Evolutionary conservation across 2,329 filamentous ascomycete species (phyloP).

Genomic region (Aspergillus ochraceoroseus): DNA sequence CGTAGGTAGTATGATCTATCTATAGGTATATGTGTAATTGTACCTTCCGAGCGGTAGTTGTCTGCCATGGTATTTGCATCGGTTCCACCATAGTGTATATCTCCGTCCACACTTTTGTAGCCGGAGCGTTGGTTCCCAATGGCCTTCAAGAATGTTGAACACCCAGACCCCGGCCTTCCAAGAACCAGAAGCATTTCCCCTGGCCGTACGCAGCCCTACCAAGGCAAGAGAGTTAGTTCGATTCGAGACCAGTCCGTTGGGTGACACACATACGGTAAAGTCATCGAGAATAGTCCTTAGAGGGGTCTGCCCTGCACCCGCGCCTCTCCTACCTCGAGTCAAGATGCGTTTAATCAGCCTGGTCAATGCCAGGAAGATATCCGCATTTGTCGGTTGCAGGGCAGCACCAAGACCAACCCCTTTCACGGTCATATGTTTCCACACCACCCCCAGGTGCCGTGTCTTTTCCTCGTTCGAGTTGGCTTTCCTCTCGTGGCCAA

Average conservation of each 20-base stretch:
- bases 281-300: conserved; percentile 63
- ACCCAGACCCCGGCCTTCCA: conserved; percentile 47
- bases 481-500: conserved; percentile 59
- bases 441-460: conserved; percentile 64
- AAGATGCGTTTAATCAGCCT: conserved; percentile 47
- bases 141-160: conserved; percentile 80
- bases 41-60: conserved; percentile 45
- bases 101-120: conserved; percentile 56
- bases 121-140: conserved; percentile 63
- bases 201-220: conserved; percentile 40
- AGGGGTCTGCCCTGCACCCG: conserved; percentile 35
- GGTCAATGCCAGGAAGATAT: conserved; percentile 51
- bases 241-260: not conserved
- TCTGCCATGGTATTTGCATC: conserved; percentile 49
- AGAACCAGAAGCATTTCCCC: conserved; percentile 41
- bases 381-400: conserved; percentile 53
- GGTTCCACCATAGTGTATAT: conserved; percentile 53
- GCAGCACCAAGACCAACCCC: conserved; percentile 64
- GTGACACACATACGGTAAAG: conserved; percentile 43
- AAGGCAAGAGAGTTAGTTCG: not conserved
- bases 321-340: conserved; percentile 30
- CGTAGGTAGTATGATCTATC: too few species aligned
- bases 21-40: not conserved
- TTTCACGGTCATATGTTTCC: conserved; percentile 65
- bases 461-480: conserved; percentile 67